Evolutionary conservation across 441 rosid genomes (phyloP).

Genomic region (Adansonia rubrostipa): DNA sequence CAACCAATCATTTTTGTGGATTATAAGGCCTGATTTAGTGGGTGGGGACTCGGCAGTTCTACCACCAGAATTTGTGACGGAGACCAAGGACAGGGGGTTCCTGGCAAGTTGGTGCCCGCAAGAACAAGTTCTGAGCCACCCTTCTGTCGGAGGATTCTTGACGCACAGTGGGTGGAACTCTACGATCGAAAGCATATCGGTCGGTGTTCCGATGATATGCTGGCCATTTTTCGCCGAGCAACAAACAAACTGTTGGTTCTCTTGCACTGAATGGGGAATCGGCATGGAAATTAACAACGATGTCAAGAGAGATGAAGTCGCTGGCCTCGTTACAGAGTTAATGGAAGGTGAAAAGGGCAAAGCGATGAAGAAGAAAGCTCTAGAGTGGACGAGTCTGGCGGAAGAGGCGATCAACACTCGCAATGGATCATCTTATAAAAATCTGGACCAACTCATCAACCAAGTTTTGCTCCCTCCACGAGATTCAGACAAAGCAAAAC

Average conservation of each 20-base stretch:
- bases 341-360: slow-evolving; percentile 46
- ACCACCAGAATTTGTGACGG: slow-evolving; percentile 33
- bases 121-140: slow-evolving; percentile 44
- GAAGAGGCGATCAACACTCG: slow-evolving; percentile 28
- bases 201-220: slow-evolving; percentile 44
- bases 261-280: slow-evolving; percentile 38
- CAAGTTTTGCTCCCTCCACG: slow-evolving; percentile 27
- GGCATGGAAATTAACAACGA: slow-evolving; percentile 44
- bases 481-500: not conserved
- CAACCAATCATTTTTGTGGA: slow-evolving; percentile 41
- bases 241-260: slow-evolving; percentile 39
- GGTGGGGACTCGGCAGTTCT: slow-evolving; percentile 34
- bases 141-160: slow-evolving; percentile 43
- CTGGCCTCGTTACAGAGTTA: slow-evolving; percentile 39
- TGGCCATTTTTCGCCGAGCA: slow-evolving; percentile 54
- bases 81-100: slow-evolving; percentile 35
- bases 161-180: slow-evolving; percentile 58
- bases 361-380: slow-evolving; percentile 42
- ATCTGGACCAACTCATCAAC: slow-evolving; percentile 36
- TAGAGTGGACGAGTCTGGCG: slow-evolving; percentile 37
- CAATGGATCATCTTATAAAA: slow-evolving; percentile 34
- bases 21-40: slow-evolving; percentile 46
- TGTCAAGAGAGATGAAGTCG: slow-evolving; percentile 42
- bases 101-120: slow-evolving; percentile 51
- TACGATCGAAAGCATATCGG: slow-evolving; percentile 34